Conservation (phyloP, 2,329 filamentous ascomycete species). For the Fusarium sp. region DNA sequence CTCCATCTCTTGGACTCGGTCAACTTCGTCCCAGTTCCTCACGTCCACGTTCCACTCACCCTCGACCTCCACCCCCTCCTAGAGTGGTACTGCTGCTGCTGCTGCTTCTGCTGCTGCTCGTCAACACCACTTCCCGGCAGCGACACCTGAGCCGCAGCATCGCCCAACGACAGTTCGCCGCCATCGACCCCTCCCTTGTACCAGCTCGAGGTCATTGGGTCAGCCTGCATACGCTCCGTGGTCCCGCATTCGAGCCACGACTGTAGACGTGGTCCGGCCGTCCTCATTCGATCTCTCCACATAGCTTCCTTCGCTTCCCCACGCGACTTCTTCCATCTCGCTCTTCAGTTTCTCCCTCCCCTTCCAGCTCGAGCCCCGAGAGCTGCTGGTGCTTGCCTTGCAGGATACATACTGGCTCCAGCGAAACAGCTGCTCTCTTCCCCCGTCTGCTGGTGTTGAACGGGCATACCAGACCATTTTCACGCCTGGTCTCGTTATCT, state of each 20-base stretch:
- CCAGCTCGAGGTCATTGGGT: slow-evolving; percentile 47
- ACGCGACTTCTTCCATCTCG: slow-evolving; percentile 47
- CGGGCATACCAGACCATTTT: slow-evolving; percentile 44
- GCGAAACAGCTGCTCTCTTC: slow-evolving; percentile 45
- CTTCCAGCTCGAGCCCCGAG: slow-evolving; percentile 44
- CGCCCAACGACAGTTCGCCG: slow-evolving; percentile 43
- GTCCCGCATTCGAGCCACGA: slow-evolving; percentile 54
- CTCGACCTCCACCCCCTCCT: slow-evolving; percentile 32
- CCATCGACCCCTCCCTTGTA: slow-evolving; percentile 43
- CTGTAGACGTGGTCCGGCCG: slow-evolving; percentile 46
- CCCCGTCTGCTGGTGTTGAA: slow-evolving; percentile 37
- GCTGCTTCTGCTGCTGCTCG: slow-evolving; percentile 30
- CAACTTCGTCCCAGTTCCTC: slow-evolving; percentile 33
- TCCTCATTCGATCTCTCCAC: slow-evolving; percentile 49
- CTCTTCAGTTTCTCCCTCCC: slow-evolving; percentile 46
- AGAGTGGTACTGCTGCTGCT: slow-evolving; percentile 31
- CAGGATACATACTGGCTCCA: slow-evolving; percentile 46
- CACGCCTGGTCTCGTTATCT: slow-evolving; percentile 41
- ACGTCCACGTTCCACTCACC: slow-evolving; percentile 37
- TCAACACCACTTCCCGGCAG: slow-evolving; percentile 42
- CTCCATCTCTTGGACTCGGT: slow-evolving; percentile 26
- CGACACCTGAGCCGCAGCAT: slow-evolving; percentile 43
- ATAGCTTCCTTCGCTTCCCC: slow-evolving; percentile 47
- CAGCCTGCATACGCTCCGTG: slow-evolving; percentile 50
- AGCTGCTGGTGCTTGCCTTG: slow-evolving; percentile 49